Conservation (phyloP, 1,284 basidiomycete genomes). For the Sporisorium graminicola region DNA sequence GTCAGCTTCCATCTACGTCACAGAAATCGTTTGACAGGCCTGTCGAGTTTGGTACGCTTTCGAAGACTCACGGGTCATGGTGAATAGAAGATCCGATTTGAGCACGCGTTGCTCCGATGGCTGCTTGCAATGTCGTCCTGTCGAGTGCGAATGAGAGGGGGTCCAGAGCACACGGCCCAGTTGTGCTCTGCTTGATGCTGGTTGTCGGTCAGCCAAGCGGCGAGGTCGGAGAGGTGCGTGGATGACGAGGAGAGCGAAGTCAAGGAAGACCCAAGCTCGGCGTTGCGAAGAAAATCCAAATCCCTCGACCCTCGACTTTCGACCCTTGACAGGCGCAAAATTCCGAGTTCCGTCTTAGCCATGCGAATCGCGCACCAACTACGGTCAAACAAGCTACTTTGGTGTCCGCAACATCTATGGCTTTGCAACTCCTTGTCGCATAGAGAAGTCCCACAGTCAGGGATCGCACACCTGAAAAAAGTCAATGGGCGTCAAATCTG, state of each 20-base stretch:
- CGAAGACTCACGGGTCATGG: not conserved
- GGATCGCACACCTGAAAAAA: not conserved
- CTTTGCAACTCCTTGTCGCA: not conserved
- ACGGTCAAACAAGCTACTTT: no score
- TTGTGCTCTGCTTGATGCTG: conserved; percentile 6
- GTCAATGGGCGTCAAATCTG: not conserved
- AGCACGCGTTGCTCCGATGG: not conserved
- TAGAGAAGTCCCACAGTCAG: not conserved
- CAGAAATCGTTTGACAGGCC: not conserved
- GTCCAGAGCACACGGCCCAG: conserved; percentile 2
- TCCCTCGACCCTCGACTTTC: not conserved
- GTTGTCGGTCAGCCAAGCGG: not conserved
- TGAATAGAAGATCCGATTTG: not conserved
- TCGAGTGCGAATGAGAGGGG: not conserved
- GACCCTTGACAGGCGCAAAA: not conserved
- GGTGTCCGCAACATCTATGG: no score
- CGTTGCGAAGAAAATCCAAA: not conserved
- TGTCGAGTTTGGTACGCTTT: not conserved
- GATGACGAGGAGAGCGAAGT: not conserved
- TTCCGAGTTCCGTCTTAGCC: not conserved
- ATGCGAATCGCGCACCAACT: no score
- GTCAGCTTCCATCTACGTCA: not conserved
- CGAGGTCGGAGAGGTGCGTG: not conserved
- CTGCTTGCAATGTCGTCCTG: not conserved
- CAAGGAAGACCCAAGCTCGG: not conserved